Base-by-base conservation (phyloP, 176 grass and related monocot species). In the Cocos nucifera region DNA sequence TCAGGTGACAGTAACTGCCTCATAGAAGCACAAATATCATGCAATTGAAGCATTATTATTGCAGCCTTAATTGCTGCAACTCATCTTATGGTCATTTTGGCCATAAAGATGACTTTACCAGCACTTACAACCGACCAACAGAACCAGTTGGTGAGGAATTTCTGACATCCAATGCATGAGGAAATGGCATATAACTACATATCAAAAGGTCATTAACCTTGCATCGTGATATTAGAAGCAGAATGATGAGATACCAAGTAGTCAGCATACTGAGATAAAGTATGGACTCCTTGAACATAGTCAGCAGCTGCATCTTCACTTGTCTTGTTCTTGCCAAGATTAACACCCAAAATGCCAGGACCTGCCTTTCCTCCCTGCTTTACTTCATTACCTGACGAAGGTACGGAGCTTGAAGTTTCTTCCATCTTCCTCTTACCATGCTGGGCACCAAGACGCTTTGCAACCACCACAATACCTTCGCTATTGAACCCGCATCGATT, bases 351-450 rank as follows among this genome's bases (percentile, higher is more conserved):
- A 59, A 98, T 92, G 28, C 93, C 88, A 77, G 93, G 88, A 22
- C 93, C 93, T 58, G 88, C 93, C 86, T 92, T 98, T 30, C 88
- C 93, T 73, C 93, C 93, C 66, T 92, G 82, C 59, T 83, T 92
- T 44, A 80, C 74, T 50, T 85, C 76, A 49, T 67, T 78, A 59
- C 29, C 29, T 30, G 64, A 59, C 32, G 74, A 58, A 16, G 65
- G 50, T 4, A 53, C 61, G 63, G 80, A 77, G 28, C 58, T 77
- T 1, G 83, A 89, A 54, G 84, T 98, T 88, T 86, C 88, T 70
- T 98, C 81, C 93, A 98, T 92, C 67, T 98, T 98, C 69, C 93
- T 76, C 73, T 92, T 98, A 71, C 93, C 93, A 89, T 92, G 93
- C 53, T 92, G 93, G 23, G 93, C 88, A 64, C 93, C 93, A 35